Percentiles rank a stretch among this genome's conserved stretches.
These are phyloP conservation scores for Pyricularia grisea DNA, from an alignment of 2,329 filamentous ascomycete species.

Conservation along the genomic window DNA sequence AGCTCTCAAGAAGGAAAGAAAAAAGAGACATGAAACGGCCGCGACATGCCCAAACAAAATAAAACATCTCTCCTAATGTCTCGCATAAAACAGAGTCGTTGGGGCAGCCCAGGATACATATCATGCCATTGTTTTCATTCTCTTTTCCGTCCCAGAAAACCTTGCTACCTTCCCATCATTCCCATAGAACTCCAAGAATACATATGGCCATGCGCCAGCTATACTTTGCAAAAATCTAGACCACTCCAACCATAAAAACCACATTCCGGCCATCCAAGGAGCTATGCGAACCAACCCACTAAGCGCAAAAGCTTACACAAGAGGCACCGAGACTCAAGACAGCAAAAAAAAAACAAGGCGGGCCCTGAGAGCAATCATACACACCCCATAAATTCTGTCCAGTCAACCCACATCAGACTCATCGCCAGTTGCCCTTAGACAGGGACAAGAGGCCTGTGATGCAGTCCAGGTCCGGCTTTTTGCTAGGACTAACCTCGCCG, in stretches of 20 bases:
- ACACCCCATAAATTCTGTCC: background rate
- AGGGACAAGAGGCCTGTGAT: slow-evolving; percentile 82
- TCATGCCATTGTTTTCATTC: background rate
- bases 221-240: background rate
- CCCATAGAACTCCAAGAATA: background rate
- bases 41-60: background rate
- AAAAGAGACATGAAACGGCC: background rate
- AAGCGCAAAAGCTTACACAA: background rate
- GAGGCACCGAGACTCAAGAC: background rate
- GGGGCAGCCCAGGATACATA: background rate
- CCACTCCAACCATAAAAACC: background rate
- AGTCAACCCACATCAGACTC: slow-evolving; percentile 15
- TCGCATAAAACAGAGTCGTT: background rate
- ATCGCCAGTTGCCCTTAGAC: slow-evolving; percentile 86
- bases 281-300: background rate
- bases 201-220: background rate
- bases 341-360: background rate
- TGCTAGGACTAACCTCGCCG: slow-evolving; percentile 55
- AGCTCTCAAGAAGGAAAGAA: background rate
- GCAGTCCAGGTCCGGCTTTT: slow-evolving; percentile 76
- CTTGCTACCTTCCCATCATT: background rate
- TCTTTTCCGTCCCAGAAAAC: background rate
- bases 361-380: background rate
- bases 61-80: background rate
- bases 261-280: background rate